Percentiles rank a stretch among this genome's conserved stretches.
phyloP scores from a whole-genome alignment of 2,329 filamentous ascomycete genomes.

The Endocalyx cinctus region DNA sequence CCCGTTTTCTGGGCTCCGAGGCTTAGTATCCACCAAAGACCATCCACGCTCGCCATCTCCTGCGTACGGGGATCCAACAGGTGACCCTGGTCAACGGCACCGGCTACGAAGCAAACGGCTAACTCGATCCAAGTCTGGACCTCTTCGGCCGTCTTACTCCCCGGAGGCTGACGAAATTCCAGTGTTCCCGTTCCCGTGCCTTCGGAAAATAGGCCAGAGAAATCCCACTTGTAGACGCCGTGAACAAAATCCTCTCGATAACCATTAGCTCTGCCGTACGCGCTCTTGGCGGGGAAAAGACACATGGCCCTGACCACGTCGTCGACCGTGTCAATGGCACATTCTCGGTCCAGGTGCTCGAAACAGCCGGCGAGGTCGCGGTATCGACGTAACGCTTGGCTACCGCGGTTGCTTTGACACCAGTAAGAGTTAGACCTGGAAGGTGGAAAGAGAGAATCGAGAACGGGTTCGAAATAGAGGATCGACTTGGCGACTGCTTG shows the following conservation, averaged over 20 bases:
- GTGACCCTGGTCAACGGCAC: constrained; percentile 8
- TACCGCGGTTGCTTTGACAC: constrained; percentile 31
- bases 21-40: constrained; percentile 8
- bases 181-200: constrained; percentile 28
- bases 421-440: constrained; percentile 26
- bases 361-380: constrained; percentile 19
- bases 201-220: constrained; percentile 22
- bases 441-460: constrained; percentile 25
- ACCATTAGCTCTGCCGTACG: constrained; percentile 26
- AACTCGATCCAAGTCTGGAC: constrained; percentile 28
- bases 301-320: constrained; percentile 28
- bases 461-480: constrained; percentile 30
- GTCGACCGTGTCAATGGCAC: background rate
- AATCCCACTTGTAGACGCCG: constrained; percentile 37
- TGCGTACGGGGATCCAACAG: constrained; percentile 1
- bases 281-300: constrained; percentile 24
- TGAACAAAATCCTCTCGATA: constrained; percentile 30
- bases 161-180: constrained; percentile 34
- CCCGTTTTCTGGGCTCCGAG: constrained; percentile 4
- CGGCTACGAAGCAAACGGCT: constrained; percentile 29
- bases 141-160: constrained; percentile 25
- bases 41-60: constrained; percentile 4
- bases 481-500: constrained; percentile 26
- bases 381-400: constrained; percentile 16
- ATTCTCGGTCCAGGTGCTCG: constrained; percentile 17